A percentile compares a stretch with the other conserved stretches of the same genome.
phyloP scores from a whole-genome alignment of 2,329 filamentous ascomycete species.

The Dendryphion nanum region DNA sequence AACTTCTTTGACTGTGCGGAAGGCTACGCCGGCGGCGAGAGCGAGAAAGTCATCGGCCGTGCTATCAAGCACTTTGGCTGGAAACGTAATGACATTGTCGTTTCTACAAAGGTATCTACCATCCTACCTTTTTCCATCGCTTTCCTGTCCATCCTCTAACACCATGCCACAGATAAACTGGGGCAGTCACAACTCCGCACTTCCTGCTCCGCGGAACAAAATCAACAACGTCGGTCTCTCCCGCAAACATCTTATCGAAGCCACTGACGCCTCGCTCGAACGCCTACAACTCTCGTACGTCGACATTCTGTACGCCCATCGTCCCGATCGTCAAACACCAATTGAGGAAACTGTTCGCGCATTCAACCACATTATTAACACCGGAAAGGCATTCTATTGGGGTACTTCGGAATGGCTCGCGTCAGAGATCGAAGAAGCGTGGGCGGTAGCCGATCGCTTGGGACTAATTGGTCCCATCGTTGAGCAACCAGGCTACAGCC shows the following conservation, averaged over 20 bases:
- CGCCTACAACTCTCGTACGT: conserved; percentile 61
- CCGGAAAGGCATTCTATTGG: conserved; percentile 67
- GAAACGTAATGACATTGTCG: conserved; percentile 57
- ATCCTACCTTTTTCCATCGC: not conserved
- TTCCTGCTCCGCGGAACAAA: conserved; percentile 49
- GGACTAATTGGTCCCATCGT: conserved; percentile 56
- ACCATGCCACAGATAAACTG: conserved; percentile 61
- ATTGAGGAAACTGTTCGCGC: conserved; percentile 70
- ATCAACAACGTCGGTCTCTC: conserved; percentile 68
- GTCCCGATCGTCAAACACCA: conserved; percentile 65
- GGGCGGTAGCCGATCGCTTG: conserved; percentile 58
- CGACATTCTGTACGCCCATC: conserved; percentile 68
- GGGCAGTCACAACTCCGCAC: conserved; percentile 53
- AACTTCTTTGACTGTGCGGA: conserved; percentile 64
- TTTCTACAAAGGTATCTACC: conserved; percentile 56
- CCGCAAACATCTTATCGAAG: conserved; percentile 69
- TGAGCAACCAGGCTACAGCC: conserved; percentile 58
- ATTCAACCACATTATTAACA: conserved; percentile 69
- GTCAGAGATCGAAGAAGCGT: conserved; percentile 59
- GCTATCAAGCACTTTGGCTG: conserved; percentile 58
- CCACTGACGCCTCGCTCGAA: conserved; percentile 58
- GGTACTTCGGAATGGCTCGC: conserved; percentile 61
- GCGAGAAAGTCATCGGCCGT: conserved; percentile 55
- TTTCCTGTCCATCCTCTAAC: not conserved
- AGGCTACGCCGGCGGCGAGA: conserved; percentile 53